These are phyloP conservation scores for Euphorbia celastroides DNA, from an alignment of 441 rosid species.

Conservation along the genomic window DNA sequence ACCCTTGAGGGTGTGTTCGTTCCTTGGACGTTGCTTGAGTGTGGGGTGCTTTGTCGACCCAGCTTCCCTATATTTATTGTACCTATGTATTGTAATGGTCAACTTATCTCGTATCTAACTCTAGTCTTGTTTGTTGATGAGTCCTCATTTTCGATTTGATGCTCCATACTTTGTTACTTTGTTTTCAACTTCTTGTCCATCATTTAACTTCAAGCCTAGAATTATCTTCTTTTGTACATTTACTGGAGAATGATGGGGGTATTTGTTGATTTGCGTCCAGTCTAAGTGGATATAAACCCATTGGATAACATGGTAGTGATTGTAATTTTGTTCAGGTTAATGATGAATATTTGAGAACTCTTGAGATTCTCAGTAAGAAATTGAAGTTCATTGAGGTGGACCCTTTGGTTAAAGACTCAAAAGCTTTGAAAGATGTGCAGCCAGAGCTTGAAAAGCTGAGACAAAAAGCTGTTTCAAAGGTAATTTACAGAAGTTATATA, in stretches of 20 bases:
- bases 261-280: slow-evolving; percentile 11
- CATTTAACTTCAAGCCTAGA: background rate
- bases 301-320: slow-evolving; percentile 20
- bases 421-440: slow-evolving; percentile 92
- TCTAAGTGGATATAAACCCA: background rate
- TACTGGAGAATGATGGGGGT: background rate
- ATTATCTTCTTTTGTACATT: background rate
- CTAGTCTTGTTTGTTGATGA: background rate
- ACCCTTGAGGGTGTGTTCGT: no score
- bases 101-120: background rate
- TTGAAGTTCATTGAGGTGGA: slow-evolving; percentile 82
- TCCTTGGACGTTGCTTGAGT: no score
- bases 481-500: slow-evolving; percentile 26
- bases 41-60: no score
- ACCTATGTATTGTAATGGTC: background rate
- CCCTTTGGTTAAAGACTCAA: slow-evolving; percentile 70
- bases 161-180: background rate
- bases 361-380: slow-evolving; percentile 91
- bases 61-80: background rate
- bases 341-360: slow-evolving; percentile 89
- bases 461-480: slow-evolving; percentile 97
- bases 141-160: background rate
- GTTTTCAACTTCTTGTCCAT: background rate
- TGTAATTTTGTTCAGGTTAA: slow-evolving; percentile 60
- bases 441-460: slow-evolving; percentile 98